Base-by-base conservation (phyloP, 2,329 filamentous ascomycete species). In the Phaeosphaeria sp. region DNA sequence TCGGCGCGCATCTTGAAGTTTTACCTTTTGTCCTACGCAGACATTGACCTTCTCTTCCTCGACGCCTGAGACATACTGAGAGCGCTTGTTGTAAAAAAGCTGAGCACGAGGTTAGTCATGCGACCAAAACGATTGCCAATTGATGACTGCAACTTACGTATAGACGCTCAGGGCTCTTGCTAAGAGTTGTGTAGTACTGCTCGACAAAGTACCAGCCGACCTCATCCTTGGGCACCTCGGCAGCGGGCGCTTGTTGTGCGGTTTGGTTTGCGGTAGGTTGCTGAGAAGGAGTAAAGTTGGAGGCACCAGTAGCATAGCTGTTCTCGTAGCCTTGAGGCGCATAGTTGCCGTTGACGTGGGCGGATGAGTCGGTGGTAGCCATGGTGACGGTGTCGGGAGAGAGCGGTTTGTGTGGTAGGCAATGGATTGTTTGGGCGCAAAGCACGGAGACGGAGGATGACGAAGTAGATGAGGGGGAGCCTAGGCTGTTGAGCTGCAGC, bases 121-220 rank as follows among this genome's bases (percentile, higher is more conserved):
- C 46, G 30, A 41, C 15, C 13, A 11, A 21, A 27, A 23, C 22
- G 1, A n/a, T n/a, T 27, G 47, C 22, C 20, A 25, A 30, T 20
- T 50, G 42, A 23, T 30, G 11, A 17, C 20, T 22, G 39, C 18
- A 25, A 63, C 81, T 71, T 75, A 84, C 82, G 76, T 93, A 94
- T 72, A 99, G 90, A 81, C 95, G 96, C 76, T 97, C 93, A 21
- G 95, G 93, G 66, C 84, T 91, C 81, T 94, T 93, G 87, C 93
- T 97, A 75, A 99, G 83, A 62, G 93, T 99, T 69, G 92, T 98
- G 82, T 99, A 99, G 85, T 97, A 99, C 80, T 97, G 93, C 86
- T 98, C 93, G 58, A 99, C 95, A 71, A 99, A 99, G 83, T 94
- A 98, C 95, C 95, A 99, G 79, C 93, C 95, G 68, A 99, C 93